Conservation (phyloP, 768 basidiomycete genomes). For the Tremella fuciformis region DNA sequence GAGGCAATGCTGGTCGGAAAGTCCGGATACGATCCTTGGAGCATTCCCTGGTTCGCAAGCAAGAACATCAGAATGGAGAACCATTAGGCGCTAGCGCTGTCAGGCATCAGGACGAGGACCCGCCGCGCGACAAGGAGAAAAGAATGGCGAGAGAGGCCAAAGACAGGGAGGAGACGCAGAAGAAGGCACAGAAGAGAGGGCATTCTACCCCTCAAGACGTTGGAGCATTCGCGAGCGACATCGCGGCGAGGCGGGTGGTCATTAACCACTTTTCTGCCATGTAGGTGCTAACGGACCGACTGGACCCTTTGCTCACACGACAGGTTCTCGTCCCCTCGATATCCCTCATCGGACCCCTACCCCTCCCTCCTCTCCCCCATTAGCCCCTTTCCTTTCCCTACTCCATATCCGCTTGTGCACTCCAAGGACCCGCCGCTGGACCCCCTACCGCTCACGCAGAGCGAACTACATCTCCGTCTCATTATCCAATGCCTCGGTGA, state of each 20-base stretch:
- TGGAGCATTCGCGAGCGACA: constrained; percentile 39
- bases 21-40: constrained; percentile 62
- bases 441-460: constrained; percentile 27
- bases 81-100: constrained; percentile 9
- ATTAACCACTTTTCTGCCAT: constrained; percentile 52
- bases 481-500: constrained; percentile 45
- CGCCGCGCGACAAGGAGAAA: constrained; percentile 8
- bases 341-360: constrained; percentile 34
- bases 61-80: constrained; percentile 25
- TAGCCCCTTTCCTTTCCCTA: constrained; percentile 35
- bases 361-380: constrained; percentile 40
- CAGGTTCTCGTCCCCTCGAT: constrained; percentile 48
- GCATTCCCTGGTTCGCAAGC: constrained; percentile 41
- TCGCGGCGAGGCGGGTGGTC: constrained; percentile 40
- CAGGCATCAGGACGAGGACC: not conserved
- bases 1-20: constrained; percentile 62
- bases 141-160: constrained; percentile 24
- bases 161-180: constrained; percentile 25
- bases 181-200: constrained; percentile 43
- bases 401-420: constrained; percentile 18
- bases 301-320: not conserved
- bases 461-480: constrained; percentile 43
- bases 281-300: constrained; percentile 25
- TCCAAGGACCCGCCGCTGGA: constrained; percentile 14
- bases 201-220: constrained; percentile 49